Conservation (phyloP, 192 early-diverging fungal species). For the Podila verticillata region DNA sequence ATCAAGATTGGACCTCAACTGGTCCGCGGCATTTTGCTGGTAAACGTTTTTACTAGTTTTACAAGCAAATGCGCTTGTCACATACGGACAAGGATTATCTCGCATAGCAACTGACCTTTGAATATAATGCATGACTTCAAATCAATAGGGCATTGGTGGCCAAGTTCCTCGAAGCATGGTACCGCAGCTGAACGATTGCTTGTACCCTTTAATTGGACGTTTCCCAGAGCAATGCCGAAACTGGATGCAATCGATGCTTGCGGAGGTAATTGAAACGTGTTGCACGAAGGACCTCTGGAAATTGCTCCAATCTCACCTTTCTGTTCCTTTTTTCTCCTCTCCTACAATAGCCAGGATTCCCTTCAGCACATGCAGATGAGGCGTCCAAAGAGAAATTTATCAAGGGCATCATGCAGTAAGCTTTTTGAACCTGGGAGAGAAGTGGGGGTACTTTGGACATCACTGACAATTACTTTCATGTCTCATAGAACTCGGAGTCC, state of each 20-base stretch:
- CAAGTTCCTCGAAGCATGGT: slow-evolving; percentile 62
- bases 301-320: background rate
- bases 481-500: slow-evolving; percentile 54
- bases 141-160: slow-evolving; percentile 58
- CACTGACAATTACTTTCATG: background rate
- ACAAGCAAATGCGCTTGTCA: too few species aligned
- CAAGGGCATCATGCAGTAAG: slow-evolving; percentile 62
- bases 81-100: too few species aligned
- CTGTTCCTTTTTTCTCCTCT: background rate
- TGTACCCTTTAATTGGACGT: slow-evolving; percentile 57
- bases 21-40: slow-evolving; percentile 54
- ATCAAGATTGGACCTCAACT: slow-evolving; percentile 53
- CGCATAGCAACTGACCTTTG: too few species aligned
- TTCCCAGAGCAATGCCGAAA: slow-evolving; percentile 52
- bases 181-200: slow-evolving; percentile 58
- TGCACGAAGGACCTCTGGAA: too few species aligned
- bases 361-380: slow-evolving; percentile 55
- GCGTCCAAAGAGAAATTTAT: slow-evolving; percentile 60
- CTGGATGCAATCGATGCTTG: slow-evolving; percentile 57
- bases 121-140: background rate
- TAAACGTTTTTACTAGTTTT: slow-evolving; percentile 27
- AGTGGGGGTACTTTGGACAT: background rate
- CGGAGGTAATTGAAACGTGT: slow-evolving; percentile 36
- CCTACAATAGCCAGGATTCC: slow-evolving; percentile 57
- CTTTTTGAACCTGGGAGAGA: background rate